Evolutionary conservation across 257 asterid species (phyloP).

Genomic region (Plantago elongata): DNA sequence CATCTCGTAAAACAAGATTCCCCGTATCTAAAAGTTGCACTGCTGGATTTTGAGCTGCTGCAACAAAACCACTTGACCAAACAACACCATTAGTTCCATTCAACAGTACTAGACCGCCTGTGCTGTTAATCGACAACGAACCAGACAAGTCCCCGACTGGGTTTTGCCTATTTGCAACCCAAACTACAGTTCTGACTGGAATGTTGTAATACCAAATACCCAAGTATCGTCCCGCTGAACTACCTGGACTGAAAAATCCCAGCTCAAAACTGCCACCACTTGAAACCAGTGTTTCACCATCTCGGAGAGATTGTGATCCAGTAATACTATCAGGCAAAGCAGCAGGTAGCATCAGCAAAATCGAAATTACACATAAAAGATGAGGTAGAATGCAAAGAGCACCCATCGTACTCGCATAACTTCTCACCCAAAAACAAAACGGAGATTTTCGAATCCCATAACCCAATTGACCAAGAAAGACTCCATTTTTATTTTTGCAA

Average conservation of each 20-base stretch:
- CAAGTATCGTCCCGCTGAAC: slow-evolving; percentile 23
- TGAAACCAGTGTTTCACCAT: slow-evolving; percentile 31
- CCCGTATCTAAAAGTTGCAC: slow-evolving; percentile 29
- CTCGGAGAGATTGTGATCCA: slow-evolving; percentile 20
- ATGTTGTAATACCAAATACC: slow-evolving; percentile 44
- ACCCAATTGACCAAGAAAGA: neutral
- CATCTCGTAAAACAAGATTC: slow-evolving; percentile 24
- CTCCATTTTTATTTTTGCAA: neutral
- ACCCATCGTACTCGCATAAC: neutral
- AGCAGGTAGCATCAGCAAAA: neutral
- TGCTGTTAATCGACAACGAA: slow-evolving; percentile 21
- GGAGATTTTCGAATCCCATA: neutral
- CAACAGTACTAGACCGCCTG: slow-evolving; percentile 21
- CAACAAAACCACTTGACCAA: slow-evolving; percentile 25
- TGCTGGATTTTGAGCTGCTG: slow-evolving; percentile 19
- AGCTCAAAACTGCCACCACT: slow-evolving; percentile 34
- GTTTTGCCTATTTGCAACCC: slow-evolving; percentile 35
- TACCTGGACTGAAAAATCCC: slow-evolving; percentile 33
- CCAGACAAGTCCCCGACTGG: slow-evolving; percentile 30
- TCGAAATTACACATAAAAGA: too few species aligned
- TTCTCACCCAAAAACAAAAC: neutral
- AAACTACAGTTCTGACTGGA: slow-evolving; percentile 31
- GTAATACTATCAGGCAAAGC: neutral
- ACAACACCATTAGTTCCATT: slow-evolving; percentile 19
- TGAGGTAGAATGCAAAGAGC: neutral